Base-by-base conservation (phyloP, 2,329 filamentous ascomycete species). In the Thielaviopsis ethacetica region DNA sequence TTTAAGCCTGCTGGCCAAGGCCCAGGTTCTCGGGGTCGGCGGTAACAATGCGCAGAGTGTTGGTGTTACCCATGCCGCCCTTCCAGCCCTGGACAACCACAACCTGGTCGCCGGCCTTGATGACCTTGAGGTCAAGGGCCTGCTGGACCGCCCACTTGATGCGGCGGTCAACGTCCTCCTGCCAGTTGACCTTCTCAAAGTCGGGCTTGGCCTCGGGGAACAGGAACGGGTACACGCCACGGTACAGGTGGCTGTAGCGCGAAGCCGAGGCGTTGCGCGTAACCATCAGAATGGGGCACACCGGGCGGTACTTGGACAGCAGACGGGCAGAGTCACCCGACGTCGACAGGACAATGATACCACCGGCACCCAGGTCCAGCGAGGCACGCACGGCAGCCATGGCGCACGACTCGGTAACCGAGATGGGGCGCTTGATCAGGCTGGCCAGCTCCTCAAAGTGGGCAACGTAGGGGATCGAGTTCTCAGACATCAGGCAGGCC, bases 281-380 rank as follows among this genome's bases (percentile, higher is more conserved):
- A 64, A 98, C 88, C 91, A 97, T 97, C 79, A 98, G 91, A 76
- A 98, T 96, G 67, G 93, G 93, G 82, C 91, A 97, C 64, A 97
- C 91, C 56, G 93, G 93, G 69, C 93, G 88, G 79, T 96, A 98
- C 79, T 98, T 98, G 77, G 91, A 95, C 65, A 97, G 80, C 63
- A 97, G 84, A 68, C 93, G 90, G 62, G 93, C 93, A 65, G 91
- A 96, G 69, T 88, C 88, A 70, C 93, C 93, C 65, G 91, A 95
- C 58, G 93, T 98, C 67, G 91, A 96, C 67, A 98, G 79, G 63
- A 96, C 91, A 65, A 98, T 83, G 72, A 98, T 97, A 66, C 89
- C 91, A 67, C 91, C 90, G 54, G 93, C 93, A 70, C 95, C 95
- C 71, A 98, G 84, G 75, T 98, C 93, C 66, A 98, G 82, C 70